Percentiles rank a stretch among this genome's conserved stretches.
phyloP scores from a whole-genome alignment of 176 grass and related monocot genomes.

The Dactylis glomerata region DNA sequence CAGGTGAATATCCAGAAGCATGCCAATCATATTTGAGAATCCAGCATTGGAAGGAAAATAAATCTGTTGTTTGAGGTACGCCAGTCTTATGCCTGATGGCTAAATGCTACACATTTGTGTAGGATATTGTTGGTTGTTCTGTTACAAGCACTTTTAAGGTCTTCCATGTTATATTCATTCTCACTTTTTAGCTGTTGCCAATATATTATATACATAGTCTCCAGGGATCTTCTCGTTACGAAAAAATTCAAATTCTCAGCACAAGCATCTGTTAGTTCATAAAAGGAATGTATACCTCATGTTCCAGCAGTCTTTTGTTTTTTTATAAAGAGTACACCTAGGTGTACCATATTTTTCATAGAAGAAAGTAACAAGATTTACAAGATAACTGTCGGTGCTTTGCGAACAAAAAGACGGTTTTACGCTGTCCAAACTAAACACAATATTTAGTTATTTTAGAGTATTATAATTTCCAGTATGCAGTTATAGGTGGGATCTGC shows the following conservation, averaged over 20 bases:
- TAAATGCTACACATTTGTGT: neutral
- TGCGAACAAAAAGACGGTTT: too few relatives aligned
- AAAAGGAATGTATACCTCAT: neutral
- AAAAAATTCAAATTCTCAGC: neutral
- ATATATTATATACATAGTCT: neutral
- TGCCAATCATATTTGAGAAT: conserved; percentile 98
- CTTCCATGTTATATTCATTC: neutral
- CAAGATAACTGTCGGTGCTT: too few relatives aligned
- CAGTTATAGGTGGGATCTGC: neutral
- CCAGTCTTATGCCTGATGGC: conserved; percentile 9
- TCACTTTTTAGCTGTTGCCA: neutral
- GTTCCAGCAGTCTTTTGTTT: neutral
- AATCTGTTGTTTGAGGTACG: conserved; percentile 88
- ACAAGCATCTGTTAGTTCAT: neutral
- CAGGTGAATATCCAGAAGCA: conserved; percentile 92
- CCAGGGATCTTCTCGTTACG: neutral
- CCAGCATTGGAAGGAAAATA: conserved; percentile 90
- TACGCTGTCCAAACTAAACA: too few relatives aligned
- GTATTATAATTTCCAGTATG: neutral
- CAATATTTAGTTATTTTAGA: neutral
- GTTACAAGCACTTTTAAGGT: neutral
- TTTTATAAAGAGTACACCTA: too few relatives aligned
- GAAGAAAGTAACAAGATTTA: too few relatives aligned
- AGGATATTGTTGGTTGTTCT: neutral
- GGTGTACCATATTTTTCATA: too few relatives aligned